A percentile compares a stretch with the other conserved stretches of the same genome.
Conservation (phyloP, 1,139 yeast species). For the Meyerozyma athensensis region DNA sequence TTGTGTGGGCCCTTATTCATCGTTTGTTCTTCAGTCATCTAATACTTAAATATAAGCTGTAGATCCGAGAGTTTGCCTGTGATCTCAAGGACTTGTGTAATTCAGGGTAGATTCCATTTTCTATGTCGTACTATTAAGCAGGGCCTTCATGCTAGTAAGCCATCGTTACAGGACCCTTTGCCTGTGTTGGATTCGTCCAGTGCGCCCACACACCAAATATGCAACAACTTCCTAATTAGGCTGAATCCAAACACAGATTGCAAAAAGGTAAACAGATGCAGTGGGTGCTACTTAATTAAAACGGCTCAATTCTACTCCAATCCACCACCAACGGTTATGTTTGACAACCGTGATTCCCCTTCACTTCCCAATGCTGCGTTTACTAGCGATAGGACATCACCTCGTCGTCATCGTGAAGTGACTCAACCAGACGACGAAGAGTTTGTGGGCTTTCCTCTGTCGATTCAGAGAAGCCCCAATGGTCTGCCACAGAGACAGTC, state of each 20-base stretch:
- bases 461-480: constrained; percentile 14
- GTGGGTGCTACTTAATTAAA: neutral
- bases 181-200: too few species aligned
- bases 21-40: too few species aligned
- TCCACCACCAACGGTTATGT: constrained; percentile 31
- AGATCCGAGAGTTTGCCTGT: too few species aligned
- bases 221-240: neutral
- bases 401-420: constrained; percentile 30
- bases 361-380: constrained; percentile 39
- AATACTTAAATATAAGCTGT: too few species aligned
- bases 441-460: constrained; percentile 27
- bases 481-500: constrained; percentile 27
- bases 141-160: too few species aligned
- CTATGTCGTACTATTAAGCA: too few species aligned
- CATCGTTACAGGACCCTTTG: too few species aligned
- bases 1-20: too few species aligned
- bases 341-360: constrained; percentile 29
- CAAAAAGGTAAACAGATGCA: constrained; percentile 1
- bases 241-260: neutral
- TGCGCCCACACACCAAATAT: neutral
- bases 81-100: too few species aligned
- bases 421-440: constrained; percentile 19
- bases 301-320: constrained; percentile 2
- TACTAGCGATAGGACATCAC: constrained; percentile 36
- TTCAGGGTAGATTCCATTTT: too few species aligned